phyloP scores from a whole-genome alignment of 306 rosid genomes.

The Nissolia schottii region DNA sequence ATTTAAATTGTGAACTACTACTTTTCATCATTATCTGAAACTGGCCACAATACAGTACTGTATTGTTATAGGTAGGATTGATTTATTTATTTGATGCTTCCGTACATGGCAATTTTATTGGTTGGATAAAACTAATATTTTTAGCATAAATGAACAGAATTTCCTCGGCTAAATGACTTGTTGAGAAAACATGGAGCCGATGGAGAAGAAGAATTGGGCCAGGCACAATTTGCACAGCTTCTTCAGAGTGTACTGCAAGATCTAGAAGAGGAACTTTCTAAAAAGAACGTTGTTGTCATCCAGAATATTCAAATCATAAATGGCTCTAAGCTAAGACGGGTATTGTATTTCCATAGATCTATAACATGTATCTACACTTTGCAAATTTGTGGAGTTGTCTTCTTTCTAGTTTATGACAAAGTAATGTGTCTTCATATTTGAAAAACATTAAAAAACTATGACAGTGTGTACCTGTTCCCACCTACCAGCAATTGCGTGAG shows the following conservation, averaged over 20 bases:
- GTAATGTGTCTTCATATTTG: neutral
- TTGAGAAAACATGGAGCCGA: slow-evolving; percentile 62
- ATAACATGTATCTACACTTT: neutral
- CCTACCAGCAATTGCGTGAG: neutral
- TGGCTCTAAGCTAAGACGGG: slow-evolving; percentile 80
- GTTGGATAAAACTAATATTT: slow-evolving; percentile 20
- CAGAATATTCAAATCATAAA: slow-evolving; percentile 59
- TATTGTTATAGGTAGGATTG: neutral
- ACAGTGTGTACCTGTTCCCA: neutral
- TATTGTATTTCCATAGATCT: slow-evolving; percentile 12
- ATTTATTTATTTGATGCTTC: neutral
- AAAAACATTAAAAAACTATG: slow-evolving; percentile 1
- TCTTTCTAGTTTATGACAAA: slow-evolving; percentile 10
- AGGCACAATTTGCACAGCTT: slow-evolving; percentile 90
- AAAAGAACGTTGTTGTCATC: slow-evolving; percentile 43
- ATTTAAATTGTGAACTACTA: neutral
- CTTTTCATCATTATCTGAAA: neutral
- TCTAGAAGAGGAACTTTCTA: slow-evolving; percentile 64
- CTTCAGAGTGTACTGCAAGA: slow-evolving; percentile 88
- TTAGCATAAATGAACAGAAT: slow-evolving; percentile 52
- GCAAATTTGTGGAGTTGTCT: neutral
- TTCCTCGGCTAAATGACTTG: slow-evolving; percentile 63
- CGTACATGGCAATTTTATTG: neutral
- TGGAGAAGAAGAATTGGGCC: slow-evolving; percentile 81
- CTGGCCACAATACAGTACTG: neutral